Evolutionary conservation across 768 basidiomycete species (phyloP), one percentile per base, ranked within the genome.

Genomic region (Lactifluus rugatus): DNA sequence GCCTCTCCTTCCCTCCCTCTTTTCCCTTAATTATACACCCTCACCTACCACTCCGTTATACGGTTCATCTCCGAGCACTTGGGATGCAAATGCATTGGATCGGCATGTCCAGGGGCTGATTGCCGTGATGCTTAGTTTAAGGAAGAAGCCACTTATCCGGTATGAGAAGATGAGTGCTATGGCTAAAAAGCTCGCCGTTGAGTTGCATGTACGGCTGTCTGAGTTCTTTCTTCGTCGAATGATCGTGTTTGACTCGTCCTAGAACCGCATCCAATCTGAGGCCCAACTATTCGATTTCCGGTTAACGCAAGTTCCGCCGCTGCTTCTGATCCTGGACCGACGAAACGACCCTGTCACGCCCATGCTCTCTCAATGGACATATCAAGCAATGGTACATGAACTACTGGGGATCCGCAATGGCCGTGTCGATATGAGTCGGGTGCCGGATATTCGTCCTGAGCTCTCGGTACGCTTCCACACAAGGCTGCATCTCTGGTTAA

Each of bases 371-470:
- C 96, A 97, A 71, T 98, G 96, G 96, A 98, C 96, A 25, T 98
- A 98, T 73, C 95, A 98, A 70, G 96, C 95, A 1, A 97, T 98
- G 94, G 96, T 98, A 0, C 96, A 99, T 66, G 96, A 98, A 69
- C 76, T 96, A 14, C 73, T 98, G 7, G 87, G 89, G 2, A 96
- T 99, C 47, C 85, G 89, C 61, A 98, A 97, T 67, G 95, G 95
- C 19, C 80, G 96, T 57, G 93, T 98, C 3, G 84, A 91, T 67
- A 71, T 95, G 46, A 82, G 80, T 61, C 73, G 81, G 60, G 91
- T 94, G 36, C 92, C 92, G 14, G 93, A 91, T 64, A 87, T 93
- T 45, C 74, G 79, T 49, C 84, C 89, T 26, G 96, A 99, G 70
- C 76, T 98, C 54, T 81, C 84, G 67, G 94, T 89, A 66, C 62